phyloP scores from a whole-genome alignment of 2,329 filamentous ascomycete genomes.

The Fusarium fujikuroi region DNA sequence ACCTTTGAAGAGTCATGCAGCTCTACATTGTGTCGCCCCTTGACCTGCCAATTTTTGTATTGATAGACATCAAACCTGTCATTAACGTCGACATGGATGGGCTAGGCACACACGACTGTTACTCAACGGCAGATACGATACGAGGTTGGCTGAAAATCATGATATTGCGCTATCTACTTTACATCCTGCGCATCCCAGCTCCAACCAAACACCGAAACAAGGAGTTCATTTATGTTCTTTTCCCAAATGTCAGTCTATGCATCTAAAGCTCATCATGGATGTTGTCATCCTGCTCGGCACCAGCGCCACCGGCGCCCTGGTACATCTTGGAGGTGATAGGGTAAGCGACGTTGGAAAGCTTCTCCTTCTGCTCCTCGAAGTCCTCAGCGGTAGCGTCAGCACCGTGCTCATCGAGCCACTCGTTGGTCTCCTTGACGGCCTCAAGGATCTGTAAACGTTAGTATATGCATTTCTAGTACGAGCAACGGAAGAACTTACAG shows the following conservation, averaged over 20 bases:
- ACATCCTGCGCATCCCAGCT: conserved; percentile 43
- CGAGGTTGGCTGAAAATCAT: conserved; percentile 32
- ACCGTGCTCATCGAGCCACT: conserved; percentile 97
- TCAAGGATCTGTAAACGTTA: conserved; percentile 76
- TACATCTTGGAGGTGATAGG: conserved; percentile 99
- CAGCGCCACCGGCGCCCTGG: conserved; percentile 65
- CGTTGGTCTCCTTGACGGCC: conserved; percentile 94
- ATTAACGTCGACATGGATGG: not conserved
- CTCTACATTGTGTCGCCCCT: not conserved
- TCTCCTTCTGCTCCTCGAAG: conserved; percentile 99
- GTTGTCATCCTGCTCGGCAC: conserved; percentile 72
- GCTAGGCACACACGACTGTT: not conserved
- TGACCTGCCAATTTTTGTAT: not conserved
- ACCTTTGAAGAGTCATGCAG: not conserved
- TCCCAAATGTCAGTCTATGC: conserved; percentile 47
- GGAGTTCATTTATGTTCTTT: conserved; percentile 44
- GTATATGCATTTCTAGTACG: conserved; percentile 21
- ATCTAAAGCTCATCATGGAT: conserved; percentile 84
- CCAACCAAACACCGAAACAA: conserved; percentile 47
- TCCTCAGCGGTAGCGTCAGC: conserved; percentile 88
- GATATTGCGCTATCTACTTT: conserved; percentile 48
- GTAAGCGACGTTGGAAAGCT: conserved; percentile 95
- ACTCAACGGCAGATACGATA: not conserved
- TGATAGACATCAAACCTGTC: not conserved
- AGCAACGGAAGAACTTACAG: conserved; percentile 64